Conservation (phyloP, 2,329 filamentous ascomycete species). For the Hysterium pulicare region DNA sequence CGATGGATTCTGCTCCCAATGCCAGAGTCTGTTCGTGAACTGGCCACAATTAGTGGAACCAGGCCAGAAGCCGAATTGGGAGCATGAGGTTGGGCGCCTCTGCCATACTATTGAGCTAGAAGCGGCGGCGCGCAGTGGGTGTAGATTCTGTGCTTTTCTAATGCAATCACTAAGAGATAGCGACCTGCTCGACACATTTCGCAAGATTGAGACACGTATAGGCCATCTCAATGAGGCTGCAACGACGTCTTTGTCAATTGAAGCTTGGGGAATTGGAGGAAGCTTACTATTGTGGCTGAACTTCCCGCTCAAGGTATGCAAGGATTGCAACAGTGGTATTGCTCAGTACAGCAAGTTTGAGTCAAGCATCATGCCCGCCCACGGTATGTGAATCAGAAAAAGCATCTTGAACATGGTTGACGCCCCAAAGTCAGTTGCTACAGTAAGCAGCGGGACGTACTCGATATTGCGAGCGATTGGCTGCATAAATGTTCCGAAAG, state of each 20-base stretch:
- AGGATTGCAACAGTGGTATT: background rate
- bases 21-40: background rate
- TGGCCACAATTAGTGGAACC: background rate
- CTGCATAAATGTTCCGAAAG: background rate
- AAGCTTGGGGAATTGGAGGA: background rate
- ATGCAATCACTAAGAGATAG: background rate
- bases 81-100: background rate
- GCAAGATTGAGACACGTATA: background rate
- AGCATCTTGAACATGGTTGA: background rate
- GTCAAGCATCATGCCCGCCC: background rate
- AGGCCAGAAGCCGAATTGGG: background rate
- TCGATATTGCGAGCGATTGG: background rate
- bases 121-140: background rate
- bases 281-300: background rate
- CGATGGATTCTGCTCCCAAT: background rate
- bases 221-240: background rate
- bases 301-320: background rate
- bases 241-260: background rate
- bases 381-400: background rate
- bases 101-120: background rate
- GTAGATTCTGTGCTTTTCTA: background rate
- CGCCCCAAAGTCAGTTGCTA: background rate
- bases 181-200: background rate
- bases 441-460: background rate
- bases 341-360: background rate